Evolutionary conservation across 2,329 filamentous ascomycete genomes (phyloP), one percentile per base, ranked within the genome.

Genomic region (Sarocladium brachiariae): DNA sequence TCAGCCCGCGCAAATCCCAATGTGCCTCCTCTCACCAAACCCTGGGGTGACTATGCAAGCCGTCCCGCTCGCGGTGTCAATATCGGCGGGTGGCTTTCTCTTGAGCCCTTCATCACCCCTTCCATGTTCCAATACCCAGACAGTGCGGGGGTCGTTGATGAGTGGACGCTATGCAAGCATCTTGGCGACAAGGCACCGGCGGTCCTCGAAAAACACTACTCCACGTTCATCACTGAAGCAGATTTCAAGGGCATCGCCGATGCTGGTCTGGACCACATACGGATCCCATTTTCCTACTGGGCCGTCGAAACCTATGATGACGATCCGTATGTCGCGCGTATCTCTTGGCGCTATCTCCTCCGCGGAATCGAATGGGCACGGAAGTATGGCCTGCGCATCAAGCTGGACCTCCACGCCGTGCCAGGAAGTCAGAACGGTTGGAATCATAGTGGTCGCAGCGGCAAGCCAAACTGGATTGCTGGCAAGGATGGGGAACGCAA

Each of bases 221-320:
- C 90, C 2, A 81, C 81, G 0, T 97, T 96, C 62, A 83, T 97
- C 38, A 91, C 80, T 0, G 89, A 95, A 63, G 73, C 86, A 52
- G 90, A 88, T 2, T 96, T 97, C 65, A 75, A 76, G 50, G 86
- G 92, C 35, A 96, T 97, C 54, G 81, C 83, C 48, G 84, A 81
- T 34, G 93, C 93, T 1, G 93, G 93, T 0, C 80, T 99, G 41
- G 93, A 99, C 63, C 93, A 99, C 64, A 87, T 99, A n/a, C 86
- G 93, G 51, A 96, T 99, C 50, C 90, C 88, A 0, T 97, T 86
- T 65, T 89, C 86, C 9, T 97, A 99, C 73, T 99, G 93, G 93
- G 89, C 90, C 0, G 84, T 97, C 2, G 81, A 83, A 52, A 86
- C 84, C 0, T 96, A 95, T 65, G 83, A 88, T 24, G 83, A 76